Percentiles rank a stretch among this genome's conserved stretches.
These are phyloP conservation scores for Dactylellina cionopaga DNA, from an alignment of 2,329 filamentous ascomycete genomes.

Conservation along the genomic window DNA sequence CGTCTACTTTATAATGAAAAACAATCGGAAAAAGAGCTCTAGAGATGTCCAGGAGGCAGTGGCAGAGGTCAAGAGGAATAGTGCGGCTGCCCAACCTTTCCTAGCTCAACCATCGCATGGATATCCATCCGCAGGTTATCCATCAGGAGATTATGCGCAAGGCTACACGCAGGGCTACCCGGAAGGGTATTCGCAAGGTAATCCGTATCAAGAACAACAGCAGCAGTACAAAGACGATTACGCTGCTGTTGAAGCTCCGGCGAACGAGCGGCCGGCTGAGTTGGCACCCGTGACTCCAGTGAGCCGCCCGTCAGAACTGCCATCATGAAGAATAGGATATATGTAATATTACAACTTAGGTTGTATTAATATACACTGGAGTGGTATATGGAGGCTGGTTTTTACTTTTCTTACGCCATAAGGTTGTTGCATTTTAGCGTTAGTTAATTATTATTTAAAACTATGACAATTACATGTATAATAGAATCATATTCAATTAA, in stretches of 20 bases:
- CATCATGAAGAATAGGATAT: neutral
- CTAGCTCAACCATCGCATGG: conserved; percentile 37
- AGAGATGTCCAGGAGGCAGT: conserved; percentile 42
- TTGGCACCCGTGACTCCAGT: neutral
- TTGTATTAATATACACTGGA: too few relatives aligned
- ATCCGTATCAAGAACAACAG: neutral
- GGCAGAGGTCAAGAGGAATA: conserved; percentile 34
- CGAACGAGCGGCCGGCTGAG: conserved; percentile 25
- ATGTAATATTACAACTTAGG: neutral
- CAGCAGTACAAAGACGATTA: conserved; percentile 32
- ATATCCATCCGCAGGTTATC: conserved; percentile 32
- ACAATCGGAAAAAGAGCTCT: conserved; percentile 42
- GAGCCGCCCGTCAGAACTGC: conserved; percentile 11
- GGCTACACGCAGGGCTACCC: neutral
- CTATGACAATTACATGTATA: too few relatives aligned
- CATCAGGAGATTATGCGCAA: conserved; percentile 8
- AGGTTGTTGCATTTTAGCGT: too few relatives aligned
- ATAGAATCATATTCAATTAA: too few relatives aligned
- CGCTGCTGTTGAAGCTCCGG: conserved; percentile 18
- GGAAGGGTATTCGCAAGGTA: neutral
- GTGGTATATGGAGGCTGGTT: too few relatives aligned
- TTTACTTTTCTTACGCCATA: too few relatives aligned
- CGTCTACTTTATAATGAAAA: conserved; percentile 46
- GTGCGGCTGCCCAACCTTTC: conserved; percentile 38
- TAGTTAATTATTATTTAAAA: neutral